Evolutionary conservation across 2,329 filamentous ascomycete genomes (phyloP).

Genomic region (Celoporthe dispersa): DNA sequence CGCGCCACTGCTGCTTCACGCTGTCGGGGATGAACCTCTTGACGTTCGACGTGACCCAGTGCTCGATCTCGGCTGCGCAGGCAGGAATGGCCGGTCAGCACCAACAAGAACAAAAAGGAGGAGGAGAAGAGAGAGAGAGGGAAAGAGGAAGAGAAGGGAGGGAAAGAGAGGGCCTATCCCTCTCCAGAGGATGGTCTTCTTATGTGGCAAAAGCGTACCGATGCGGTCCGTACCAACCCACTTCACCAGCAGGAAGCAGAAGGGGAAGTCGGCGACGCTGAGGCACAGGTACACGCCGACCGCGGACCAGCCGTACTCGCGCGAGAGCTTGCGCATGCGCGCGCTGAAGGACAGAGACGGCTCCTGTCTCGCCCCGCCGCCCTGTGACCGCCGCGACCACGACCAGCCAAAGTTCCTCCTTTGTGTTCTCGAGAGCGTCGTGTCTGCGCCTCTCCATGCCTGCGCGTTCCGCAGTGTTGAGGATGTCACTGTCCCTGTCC

Average conservation of each 20-base stretch:
- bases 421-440: conserved; percentile 13
- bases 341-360: conserved; percentile 61
- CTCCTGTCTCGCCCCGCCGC: conserved; percentile 11
- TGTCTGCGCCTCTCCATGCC: not conserved
- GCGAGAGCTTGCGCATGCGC: conserved; percentile 79
- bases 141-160: no score
- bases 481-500: not conserved
- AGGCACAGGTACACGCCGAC: conserved; percentile 87
- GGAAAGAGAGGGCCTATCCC: not conserved
- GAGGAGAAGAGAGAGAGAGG: no score
- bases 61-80: conserved; percentile 61
- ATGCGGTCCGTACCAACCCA: conserved; percentile 84
- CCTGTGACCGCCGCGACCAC: conserved; percentile 21
- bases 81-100: not conserved
- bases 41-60: conserved; percentile 65
- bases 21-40: conserved; percentile 64
- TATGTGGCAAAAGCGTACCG: conserved; percentile 55
- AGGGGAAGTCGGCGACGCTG: conserved; percentile 87
- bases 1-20: conserved; percentile 57
- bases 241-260: conserved; percentile 89
- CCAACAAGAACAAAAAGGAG: not conserved
- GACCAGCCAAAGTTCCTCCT: conserved; percentile 25
- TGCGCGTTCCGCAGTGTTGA: conserved; percentile 2
- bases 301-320: conserved; percentile 93
- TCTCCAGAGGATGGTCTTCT: not conserved